Conservation (phyloP, 192 early-diverging fungal genomes). For the Backusella mclennaniae region DNA sequence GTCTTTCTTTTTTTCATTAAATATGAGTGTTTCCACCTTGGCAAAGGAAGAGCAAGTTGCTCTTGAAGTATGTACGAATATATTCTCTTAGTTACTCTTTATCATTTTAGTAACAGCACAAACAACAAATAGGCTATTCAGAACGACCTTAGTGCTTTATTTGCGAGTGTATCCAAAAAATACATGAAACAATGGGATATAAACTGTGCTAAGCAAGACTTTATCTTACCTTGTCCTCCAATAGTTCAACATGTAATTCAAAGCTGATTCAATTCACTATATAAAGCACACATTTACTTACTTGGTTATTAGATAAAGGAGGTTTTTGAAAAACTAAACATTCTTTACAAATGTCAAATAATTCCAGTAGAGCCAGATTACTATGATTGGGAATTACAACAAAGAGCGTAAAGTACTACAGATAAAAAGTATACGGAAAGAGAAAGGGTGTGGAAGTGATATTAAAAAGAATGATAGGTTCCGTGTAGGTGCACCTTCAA, state of each 20-base stretch:
- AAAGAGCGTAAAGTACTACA: conserved; percentile 55
- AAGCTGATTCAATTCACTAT: neutral
- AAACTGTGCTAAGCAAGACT: neutral
- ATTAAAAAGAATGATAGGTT: conserved; percentile 30
- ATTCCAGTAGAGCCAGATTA: conserved; percentile 75
- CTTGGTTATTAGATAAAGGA: neutral
- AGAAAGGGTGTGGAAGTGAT: neutral
- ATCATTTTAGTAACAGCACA: neutral
- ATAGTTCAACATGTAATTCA: neutral
- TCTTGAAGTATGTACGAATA: neutral
- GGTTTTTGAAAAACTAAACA: neutral
- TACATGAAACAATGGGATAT: neutral
- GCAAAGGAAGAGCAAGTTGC: neutral
- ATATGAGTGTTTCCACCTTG: neutral
- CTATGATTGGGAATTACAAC: conserved; percentile 75
- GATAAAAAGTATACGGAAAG: neutral
- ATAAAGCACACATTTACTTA: neutral
- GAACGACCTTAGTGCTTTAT: neutral
- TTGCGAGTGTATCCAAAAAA: neutral
- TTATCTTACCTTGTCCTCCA: neutral
- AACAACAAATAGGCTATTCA: neutral
- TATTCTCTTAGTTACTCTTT: neutral
- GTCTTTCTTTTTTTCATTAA: neutral
- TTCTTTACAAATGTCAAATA: conserved; percentile 44
- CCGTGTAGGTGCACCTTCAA: conserved; percentile 64